Evolutionary conservation across 2,329 filamentous ascomycete species (phyloP), one percentile per base, ranked within the genome.

Genomic region (Lachnellula cervina): DNA sequence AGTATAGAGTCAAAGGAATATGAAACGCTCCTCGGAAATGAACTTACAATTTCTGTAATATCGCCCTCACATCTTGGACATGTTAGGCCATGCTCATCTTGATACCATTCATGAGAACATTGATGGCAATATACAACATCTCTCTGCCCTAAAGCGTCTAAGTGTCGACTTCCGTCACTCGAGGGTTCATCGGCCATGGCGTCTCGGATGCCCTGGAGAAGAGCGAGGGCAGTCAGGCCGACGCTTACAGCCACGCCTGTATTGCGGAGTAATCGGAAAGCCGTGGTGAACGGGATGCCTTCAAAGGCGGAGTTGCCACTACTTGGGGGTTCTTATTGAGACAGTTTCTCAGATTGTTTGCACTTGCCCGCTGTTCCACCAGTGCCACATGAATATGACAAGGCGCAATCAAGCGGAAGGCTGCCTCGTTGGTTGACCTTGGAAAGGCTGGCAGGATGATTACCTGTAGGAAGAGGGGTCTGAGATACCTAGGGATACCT

Each of bases 71-170:
- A 99, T n/a, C 75, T 72, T 16, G 91, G 90, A 69, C 94, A 99
- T 16, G 74, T 75, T 59, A 96, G 73, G 25, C 80, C 85, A 62
- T 80, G 77, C 60, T 88, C 80, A 57, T 89, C 82, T 57, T 83
- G 78, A 67, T 87, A 89, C 90, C 91, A 97, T 70, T 96, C 87
- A 60, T 88, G 75, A 51, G 80, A 71, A 74, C 94, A 97, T 58
- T 80, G 75, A 72, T 97, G 90, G 72, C 94, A 99, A 71, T 81
- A 95, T 53, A 97, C 86, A 61, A 93, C 82, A 68, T 96, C 89
- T 60, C 83, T 78, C 59, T 73, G 74, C 5, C 70, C 66, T 21
- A 71, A 73, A 60, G 77, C 77, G 68, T 81, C 78, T 55, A 84
- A 76, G 64, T 77, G 78, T 44, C 64, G 54, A 37, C 52, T 54